Evolutionary conservation across 2,329 filamentous ascomycete species (phyloP).

Genomic region (Claviceps maximensis): DNA sequence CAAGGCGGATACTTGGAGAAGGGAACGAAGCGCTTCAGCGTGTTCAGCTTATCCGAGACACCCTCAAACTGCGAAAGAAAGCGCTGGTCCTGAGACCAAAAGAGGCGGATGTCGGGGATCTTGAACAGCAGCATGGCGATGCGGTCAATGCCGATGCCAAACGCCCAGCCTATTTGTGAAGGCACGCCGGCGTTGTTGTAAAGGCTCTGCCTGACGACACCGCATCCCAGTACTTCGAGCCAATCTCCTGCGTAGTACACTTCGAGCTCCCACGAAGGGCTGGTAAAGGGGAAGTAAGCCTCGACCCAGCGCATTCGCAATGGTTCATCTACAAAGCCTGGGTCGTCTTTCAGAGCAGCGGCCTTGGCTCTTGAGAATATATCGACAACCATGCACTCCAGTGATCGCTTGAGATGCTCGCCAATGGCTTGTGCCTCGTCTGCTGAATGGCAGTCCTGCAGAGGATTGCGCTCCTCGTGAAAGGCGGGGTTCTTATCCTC

Average conservation of each 20-base stretch:
- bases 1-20: conserved; percentile 89
- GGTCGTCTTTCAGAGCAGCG: conserved; percentile 42
- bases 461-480: conserved; percentile 67
- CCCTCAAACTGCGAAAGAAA: conserved; percentile 78
- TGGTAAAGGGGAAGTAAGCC: conserved; percentile 95
- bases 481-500: conserved; percentile 73
- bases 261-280: conserved; percentile 89
- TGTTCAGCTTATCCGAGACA: conserved; percentile 36
- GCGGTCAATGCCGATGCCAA: conserved; percentile 84
- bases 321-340: conserved; percentile 48
- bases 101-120: conserved; percentile 90
- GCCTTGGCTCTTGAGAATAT: conserved; percentile 69
- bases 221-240: conserved; percentile 92
- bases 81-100: conserved; percentile 78
- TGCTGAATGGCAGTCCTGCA: conserved; percentile 56
- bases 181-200: conserved; percentile 65
- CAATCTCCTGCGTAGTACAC: conserved; percentile 90
- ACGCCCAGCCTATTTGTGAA: conserved; percentile 79
- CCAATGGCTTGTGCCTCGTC: conserved; percentile 74
- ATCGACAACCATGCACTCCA: conserved; percentile 82
- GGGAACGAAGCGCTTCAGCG: conserved; percentile 55
- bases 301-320: conserved; percentile 87
- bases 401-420: conserved; percentile 72
- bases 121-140: conserved; percentile 96
- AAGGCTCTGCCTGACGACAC: conserved; percentile 73